Conservation (phyloP, 2,329 filamentous ascomycete genomes). For the Penicillium janthinellum region DNA sequence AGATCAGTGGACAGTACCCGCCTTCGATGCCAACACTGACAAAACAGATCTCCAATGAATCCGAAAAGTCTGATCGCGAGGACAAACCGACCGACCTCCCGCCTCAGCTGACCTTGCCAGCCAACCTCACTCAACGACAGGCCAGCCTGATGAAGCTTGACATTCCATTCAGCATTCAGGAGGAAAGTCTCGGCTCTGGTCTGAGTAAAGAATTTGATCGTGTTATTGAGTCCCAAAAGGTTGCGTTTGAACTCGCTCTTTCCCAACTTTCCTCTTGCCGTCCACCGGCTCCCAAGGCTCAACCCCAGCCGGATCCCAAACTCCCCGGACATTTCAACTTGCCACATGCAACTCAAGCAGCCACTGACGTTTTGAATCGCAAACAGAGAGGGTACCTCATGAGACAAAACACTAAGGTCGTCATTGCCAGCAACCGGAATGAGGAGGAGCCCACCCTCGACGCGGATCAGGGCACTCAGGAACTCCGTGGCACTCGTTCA, state of each 20-base stretch:
- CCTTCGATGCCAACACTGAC: constrained; percentile 34
- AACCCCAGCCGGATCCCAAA: constrained; percentile 21
- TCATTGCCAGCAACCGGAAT: constrained; percentile 79
- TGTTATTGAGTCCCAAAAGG: constrained; percentile 96
- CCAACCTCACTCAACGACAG: constrained; percentile 55
- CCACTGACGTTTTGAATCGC: constrained; percentile 65
- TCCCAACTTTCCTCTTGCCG: constrained; percentile 35
- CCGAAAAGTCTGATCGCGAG: constrained; percentile 18
- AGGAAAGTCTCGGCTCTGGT: constrained; percentile 75
- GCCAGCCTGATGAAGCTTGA: constrained; percentile 80
- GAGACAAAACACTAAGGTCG: constrained; percentile 97
- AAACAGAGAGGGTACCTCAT: constrained; percentile 96
- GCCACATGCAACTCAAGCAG: constrained; percentile 25
- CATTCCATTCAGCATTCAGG: constrained; percentile 69
- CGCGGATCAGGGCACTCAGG: constrained; percentile 27
- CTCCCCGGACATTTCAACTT: constrained; percentile 23
- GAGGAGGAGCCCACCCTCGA: constrained; percentile 53
- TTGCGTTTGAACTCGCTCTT: constrained; percentile 60
- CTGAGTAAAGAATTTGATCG: constrained; percentile 92
- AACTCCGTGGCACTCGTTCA: constrained; percentile 56
- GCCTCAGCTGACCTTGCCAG: constrained; percentile 29
- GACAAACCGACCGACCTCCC: constrained; percentile 18
- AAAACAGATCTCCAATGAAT: constrained; percentile 27
- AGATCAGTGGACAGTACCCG: constrained; percentile 75
- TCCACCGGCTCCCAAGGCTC: constrained; percentile 11